A percentile compares a stretch with the other conserved stretches of the same genome.
These are phyloP conservation scores for Colletotrichum cordylinicola DNA, from an alignment of 2,329 filamentous ascomycete genomes.

Conservation along the genomic window DNA sequence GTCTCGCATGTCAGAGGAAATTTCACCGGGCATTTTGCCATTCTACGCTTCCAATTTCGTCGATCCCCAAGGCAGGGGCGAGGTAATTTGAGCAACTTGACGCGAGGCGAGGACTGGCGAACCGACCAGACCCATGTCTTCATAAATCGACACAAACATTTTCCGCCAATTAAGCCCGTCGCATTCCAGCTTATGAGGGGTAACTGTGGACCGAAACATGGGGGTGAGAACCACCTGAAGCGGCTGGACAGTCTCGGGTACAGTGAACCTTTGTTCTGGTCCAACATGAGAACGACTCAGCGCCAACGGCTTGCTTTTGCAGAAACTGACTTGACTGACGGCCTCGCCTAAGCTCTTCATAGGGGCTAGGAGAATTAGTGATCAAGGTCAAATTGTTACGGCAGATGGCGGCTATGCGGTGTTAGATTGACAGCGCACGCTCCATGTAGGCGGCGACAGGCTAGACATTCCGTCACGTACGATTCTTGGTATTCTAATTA, in stretches of 20 bases:
- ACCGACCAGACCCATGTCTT: background rate
- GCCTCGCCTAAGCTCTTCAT: background rate
- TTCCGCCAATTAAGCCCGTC: background rate
- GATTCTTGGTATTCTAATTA: background rate
- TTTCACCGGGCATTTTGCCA: background rate
- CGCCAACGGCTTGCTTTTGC: background rate
- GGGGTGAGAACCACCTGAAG: background rate
- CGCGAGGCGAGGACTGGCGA: background rate
- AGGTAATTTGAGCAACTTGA: conserved; percentile 2
- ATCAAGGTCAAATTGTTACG: background rate
- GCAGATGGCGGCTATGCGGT: background rate
- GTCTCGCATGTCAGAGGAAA: background rate
- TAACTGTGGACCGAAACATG: background rate
- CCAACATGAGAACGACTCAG: background rate
- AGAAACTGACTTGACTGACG: background rate
- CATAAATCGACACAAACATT: background rate
- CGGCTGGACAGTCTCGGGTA: conserved; percentile 8
- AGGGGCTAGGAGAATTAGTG: background rate
- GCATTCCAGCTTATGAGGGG: conserved; percentile 12
- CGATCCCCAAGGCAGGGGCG: background rate
- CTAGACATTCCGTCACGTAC: background rate
- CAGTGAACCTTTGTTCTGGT: background rate
- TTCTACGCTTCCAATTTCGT: background rate
- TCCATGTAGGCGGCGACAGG: background rate
- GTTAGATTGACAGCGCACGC: background rate